Percentiles rank a stretch among this genome's conserved stretches.
Evolutionary conservation across 2,329 filamentous ascomycete species (phyloP).

Genomic region (Botrytis paeoniae): DNA sequence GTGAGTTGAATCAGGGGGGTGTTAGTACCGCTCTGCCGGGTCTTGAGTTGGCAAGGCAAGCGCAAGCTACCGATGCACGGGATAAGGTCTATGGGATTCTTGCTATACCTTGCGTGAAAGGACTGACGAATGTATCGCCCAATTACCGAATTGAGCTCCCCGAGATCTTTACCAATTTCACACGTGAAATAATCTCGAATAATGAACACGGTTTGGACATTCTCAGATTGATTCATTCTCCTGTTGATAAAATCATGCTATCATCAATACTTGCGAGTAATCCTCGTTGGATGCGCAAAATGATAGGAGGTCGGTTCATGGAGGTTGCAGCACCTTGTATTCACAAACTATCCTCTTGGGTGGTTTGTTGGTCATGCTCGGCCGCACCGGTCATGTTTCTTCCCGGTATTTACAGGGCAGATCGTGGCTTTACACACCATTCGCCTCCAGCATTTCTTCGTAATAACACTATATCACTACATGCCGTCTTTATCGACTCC

Average conservation of each 20-base stretch:
- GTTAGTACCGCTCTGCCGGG: constrained; percentile 3
- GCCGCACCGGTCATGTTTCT: constrained; percentile 9
- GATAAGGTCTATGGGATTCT: constrained; percentile 20
- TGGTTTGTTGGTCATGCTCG: constrained; percentile 15
- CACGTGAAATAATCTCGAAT: constrained; percentile 13
- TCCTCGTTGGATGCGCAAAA: constrained; percentile 4
- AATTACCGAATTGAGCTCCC: constrained; percentile 13
- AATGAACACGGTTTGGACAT: constrained; percentile 14
- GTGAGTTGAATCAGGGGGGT: background rate
- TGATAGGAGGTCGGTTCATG: background rate
- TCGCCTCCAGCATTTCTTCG: background rate
- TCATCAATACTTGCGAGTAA: background rate
- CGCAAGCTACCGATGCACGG: constrained; percentile 19
- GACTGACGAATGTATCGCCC: background rate
- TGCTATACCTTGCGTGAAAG: constrained; percentile 14
- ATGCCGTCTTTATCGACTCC: constrained; percentile 5
- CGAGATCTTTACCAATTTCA: constrained; percentile 12
- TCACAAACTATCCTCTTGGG: constrained; percentile 10
- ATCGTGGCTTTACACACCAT: background rate
- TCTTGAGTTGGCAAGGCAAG: constrained; percentile 9
- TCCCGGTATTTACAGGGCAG: background rate
- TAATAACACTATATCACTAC: background rate
- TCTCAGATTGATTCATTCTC: constrained; percentile 12
- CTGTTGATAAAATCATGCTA: background rate
- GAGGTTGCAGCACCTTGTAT: constrained; percentile 1